A percentile compares a stretch with the other conserved stretches of the same genome.
Evolutionary conservation across 441 rosid genomes (phyloP).

Genomic region (Flueggea neowawraea): DNA sequence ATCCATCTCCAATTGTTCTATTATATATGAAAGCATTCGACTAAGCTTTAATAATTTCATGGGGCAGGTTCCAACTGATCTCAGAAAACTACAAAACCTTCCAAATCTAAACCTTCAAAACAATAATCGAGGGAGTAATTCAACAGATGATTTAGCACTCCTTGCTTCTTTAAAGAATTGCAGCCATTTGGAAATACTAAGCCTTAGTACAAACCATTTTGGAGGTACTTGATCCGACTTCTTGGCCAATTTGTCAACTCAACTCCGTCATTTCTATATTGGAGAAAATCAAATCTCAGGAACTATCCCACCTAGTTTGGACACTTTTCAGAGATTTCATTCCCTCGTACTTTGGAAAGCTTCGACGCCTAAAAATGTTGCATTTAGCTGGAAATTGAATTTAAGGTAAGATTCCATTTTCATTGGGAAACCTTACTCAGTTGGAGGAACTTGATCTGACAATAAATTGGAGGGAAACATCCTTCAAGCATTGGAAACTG

Average conservation of each 20-base stretch:
- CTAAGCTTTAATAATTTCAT: not conserved
- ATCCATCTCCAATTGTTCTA: not conserved
- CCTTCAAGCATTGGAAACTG: slow-evolving; percentile 14
- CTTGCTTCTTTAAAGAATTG: not conserved
- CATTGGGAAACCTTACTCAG: slow-evolving; percentile 18
- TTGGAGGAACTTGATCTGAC: not conserved
- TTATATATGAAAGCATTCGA: not conserved
- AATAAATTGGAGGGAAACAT: slow-evolving; percentile 20
- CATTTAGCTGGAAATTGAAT: slow-evolving; percentile 16
- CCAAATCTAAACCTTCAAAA: not conserved
- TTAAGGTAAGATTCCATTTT: slow-evolving; percentile 33
- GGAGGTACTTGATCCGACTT: slow-evolving; percentile 9
- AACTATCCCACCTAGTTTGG: slow-evolving; percentile 21
- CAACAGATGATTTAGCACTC: not conserved
- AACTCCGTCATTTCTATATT: not conserved
- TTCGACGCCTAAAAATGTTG: slow-evolving; percentile 8
- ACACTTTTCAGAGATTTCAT: slow-evolving; percentile 27
- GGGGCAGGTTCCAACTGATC: not conserved
- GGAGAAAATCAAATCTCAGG: slow-evolving; percentile 25
- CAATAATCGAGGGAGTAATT: slow-evolving; percentile 2
- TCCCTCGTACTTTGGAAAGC: slow-evolving; percentile 33
- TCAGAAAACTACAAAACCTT: not conserved
- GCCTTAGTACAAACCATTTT: not conserved
- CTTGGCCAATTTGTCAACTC: slow-evolving; percentile 14
- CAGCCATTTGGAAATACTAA: not conserved